phyloP scores from a whole-genome alignment of 345 rosid species.

The Euclidium syriacum region DNA sequence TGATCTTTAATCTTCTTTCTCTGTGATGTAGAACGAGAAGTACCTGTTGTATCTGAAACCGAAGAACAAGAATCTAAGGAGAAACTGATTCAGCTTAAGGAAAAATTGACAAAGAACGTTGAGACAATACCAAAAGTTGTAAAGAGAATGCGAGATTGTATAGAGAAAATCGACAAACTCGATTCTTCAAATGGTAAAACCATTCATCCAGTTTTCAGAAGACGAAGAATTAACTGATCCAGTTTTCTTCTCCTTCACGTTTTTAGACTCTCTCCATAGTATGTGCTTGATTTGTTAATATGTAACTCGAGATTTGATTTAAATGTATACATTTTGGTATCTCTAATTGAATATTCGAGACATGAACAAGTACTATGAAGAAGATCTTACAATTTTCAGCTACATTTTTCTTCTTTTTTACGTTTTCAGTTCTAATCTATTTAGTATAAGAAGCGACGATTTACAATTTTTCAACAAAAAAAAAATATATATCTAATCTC shows the following conservation, averaged over 20 bases:
- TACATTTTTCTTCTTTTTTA: too few relatives aligned
- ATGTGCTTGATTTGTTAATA: conserved; percentile 6
- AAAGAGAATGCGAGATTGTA: conserved; percentile 56
- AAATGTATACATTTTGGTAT: neutral
- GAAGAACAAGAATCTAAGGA: conserved; percentile 32
- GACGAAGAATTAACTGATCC: conserved; percentile 15
- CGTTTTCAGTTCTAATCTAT: too few relatives aligned
- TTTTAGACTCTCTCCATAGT: neutral
- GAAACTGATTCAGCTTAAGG: conserved; percentile 44
- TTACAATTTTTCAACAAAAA: too few relatives aligned
- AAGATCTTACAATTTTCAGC: too few relatives aligned
- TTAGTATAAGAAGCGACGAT: too few relatives aligned
- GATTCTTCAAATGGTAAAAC: conserved; percentile 36
- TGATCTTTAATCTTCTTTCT: too few relatives aligned
- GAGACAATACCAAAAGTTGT: conserved; percentile 42
- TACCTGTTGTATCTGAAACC: conserved; percentile 5
- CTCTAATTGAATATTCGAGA: neutral
- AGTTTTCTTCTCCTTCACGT: neutral
- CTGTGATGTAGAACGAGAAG: conserved; percentile 14
- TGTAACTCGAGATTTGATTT: conserved; percentile 7
- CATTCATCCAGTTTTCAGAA: conserved; percentile 55
- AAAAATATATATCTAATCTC: too few relatives aligned
- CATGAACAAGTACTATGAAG: neutral
- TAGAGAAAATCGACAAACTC: conserved; percentile 45
- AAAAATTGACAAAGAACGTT: conserved; percentile 40